Conservation (phyloP, 345 rosid species). For the Euphorbia tirucalli region DNA sequence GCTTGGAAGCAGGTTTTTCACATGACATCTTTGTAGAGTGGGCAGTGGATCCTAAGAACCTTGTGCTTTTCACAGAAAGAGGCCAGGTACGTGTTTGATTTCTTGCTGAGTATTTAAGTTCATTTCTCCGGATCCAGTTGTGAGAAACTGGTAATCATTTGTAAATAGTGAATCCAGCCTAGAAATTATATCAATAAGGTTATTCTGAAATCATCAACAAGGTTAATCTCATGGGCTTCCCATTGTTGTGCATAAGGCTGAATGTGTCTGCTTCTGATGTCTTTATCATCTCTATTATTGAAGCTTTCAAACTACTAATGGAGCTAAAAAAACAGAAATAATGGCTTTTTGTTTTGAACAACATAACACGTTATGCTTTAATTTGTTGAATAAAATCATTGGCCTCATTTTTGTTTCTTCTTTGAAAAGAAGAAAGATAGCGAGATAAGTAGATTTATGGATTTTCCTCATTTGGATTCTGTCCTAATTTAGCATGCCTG, state of each 20-base stretch:
- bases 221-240: slow-evolving; percentile 1
- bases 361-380: background rate
- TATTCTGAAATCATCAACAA: background rate
- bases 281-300: too few relatives aligned
- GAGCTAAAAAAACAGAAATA: background rate
- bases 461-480: background rate
- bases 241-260: too few relatives aligned
- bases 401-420: background rate
- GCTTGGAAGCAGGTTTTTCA: slow-evolving; percentile 95
- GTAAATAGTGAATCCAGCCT: background rate
- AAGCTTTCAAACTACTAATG: background rate
- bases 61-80: slow-evolving; percentile 89
- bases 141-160: slow-evolving; percentile 10
- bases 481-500: background rate
- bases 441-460: background rate
- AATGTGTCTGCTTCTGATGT: too few relatives aligned
- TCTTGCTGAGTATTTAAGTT: background rate
- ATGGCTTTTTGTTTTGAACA: background rate
- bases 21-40: slow-evolving; percentile 95
- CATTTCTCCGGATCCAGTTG: background rate
- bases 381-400: background rate
- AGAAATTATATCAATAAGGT: slow-evolving; percentile 3
- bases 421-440: background rate
- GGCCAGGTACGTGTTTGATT: slow-evolving; percentile 64
- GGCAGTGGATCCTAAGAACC: slow-evolving; percentile 84